These are phyloP conservation scores for Euphorbia celastroides DNA, from an alignment of 441 rosid genomes.

Conservation along the genomic window DNA sequence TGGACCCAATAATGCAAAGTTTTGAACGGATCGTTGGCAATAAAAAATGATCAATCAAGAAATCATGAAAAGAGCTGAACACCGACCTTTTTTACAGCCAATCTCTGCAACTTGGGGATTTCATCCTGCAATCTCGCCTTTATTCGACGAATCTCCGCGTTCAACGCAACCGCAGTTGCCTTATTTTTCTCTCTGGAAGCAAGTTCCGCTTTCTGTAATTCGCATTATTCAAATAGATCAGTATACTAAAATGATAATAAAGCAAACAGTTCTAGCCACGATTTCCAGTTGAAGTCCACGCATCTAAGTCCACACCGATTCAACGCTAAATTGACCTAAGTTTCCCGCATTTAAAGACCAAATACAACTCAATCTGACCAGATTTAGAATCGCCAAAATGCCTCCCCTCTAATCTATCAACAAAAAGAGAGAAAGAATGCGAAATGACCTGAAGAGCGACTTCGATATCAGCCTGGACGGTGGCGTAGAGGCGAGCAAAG, in stretches of 20 bases:
- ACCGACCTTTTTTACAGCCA: constrained; percentile 82
- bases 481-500: constrained; percentile 72
- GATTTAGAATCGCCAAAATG: neutral
- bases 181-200: constrained; percentile 74
- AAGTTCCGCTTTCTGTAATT: constrained; percentile 65
- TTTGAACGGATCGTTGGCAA: neutral
- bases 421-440: constrained; percentile 14
- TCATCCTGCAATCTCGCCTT: constrained; percentile 86
- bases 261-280: constrained; percentile 9
- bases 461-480: constrained; percentile 65
- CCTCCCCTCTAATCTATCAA: neutral
- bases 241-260: neutral
- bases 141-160: constrained; percentile 86
- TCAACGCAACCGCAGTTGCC: constrained; percentile 84
- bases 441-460: constrained; percentile 64
- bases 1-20: neutral
- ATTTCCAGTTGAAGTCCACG: constrained; percentile 1
- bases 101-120: constrained; percentile 86
- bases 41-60: neutral
- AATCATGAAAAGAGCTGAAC: constrained; percentile 1
- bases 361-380: neutral
- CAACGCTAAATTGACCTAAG: neutral
- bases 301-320: constrained; percentile 5
- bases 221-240: constrained; percentile 8
- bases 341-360: constrained; percentile 1